Conservation (phyloP, 306 rosid species). For the Ormosia semicastrata region DNA sequence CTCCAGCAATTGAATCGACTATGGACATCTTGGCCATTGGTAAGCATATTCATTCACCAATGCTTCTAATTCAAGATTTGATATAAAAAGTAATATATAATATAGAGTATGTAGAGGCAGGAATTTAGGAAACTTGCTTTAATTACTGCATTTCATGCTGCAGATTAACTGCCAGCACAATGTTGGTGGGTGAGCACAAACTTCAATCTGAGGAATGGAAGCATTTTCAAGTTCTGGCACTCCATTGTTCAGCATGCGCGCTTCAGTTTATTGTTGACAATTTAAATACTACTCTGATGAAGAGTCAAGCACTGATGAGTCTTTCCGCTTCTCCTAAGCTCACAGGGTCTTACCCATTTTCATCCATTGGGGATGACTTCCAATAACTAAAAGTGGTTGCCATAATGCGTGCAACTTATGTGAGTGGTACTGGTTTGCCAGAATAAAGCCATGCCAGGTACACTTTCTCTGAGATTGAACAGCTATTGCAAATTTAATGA, state of each 20-base stretch:
- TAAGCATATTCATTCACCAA: conserved; percentile 22
- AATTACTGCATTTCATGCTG: conserved; percentile 21
- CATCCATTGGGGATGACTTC: background rate
- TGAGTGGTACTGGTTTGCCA: background rate
- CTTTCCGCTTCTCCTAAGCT: background rate
- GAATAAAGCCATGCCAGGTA: conserved; percentile 7
- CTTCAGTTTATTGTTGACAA: conserved; percentile 17
- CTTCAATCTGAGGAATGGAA: conserved; percentile 1
- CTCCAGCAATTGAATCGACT: conserved; percentile 41
- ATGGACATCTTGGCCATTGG: conserved; percentile 46
- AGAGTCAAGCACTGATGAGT: background rate
- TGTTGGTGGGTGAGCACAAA: conserved; percentile 8
- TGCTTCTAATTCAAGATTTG: conserved; percentile 9
- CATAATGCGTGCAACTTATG: background rate
- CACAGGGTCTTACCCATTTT: background rate
- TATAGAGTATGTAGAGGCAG: background rate
- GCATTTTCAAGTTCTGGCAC: conserved; percentile 13
- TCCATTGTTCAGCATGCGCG: background rate
- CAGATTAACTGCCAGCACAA: conserved; percentile 25
- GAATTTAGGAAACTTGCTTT: conserved; percentile 18
- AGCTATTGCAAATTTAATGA: background rate
- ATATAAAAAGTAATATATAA: background rate
- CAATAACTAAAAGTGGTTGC: background rate
- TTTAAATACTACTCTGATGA: background rate
- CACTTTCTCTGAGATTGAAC: background rate